Evolutionary conservation across 768 basidiomycete species (phyloP).

Genomic region (Lactarius vividus): DNA sequence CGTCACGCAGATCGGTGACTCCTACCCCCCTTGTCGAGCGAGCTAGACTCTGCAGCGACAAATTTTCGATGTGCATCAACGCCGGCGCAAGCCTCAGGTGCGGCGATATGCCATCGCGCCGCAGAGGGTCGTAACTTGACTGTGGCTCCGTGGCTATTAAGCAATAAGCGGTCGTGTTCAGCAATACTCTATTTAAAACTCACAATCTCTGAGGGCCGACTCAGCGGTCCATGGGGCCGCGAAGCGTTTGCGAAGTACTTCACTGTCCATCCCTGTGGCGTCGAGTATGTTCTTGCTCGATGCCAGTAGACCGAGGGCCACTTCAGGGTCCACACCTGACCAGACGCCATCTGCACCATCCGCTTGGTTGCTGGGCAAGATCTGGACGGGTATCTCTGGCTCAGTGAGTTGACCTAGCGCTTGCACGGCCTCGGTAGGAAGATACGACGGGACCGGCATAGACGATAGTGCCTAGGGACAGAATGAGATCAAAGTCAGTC

Average conservation of each 20-base stretch:
- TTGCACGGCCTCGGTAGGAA: slow-evolving; percentile 17
- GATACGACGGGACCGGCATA: slow-evolving; percentile 13
- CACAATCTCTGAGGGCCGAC: slow-evolving; percentile 72
- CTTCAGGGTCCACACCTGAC: slow-evolving; percentile 18
- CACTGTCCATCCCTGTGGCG: slow-evolving; percentile 24
- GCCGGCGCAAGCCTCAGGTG: slow-evolving; percentile 80
- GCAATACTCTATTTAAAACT: slow-evolving; percentile 32
- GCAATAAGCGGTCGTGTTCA: neutral
- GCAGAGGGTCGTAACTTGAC: slow-evolving; percentile 51
- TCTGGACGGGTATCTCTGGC: slow-evolving; percentile 16
- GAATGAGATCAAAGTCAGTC: neutral
- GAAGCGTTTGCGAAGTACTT: slow-evolving; percentile 25
- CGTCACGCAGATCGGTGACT: slow-evolving; percentile 84
- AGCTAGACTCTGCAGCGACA: slow-evolving; percentile 81
- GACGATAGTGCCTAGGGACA: slow-evolving; percentile 19
- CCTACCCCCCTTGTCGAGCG: slow-evolving; percentile 79
- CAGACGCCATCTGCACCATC: slow-evolving; percentile 5
- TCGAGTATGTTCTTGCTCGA: slow-evolving; percentile 19
- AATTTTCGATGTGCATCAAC: slow-evolving; percentile 88
- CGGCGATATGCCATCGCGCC: slow-evolving; percentile 69
- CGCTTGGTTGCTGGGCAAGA: slow-evolving; percentile 7
- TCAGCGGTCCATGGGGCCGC: slow-evolving; percentile 63
- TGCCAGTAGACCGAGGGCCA: slow-evolving; percentile 13
- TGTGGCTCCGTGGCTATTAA: slow-evolving; percentile 55
- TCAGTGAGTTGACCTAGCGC: slow-evolving; percentile 11